A percentile compares a stretch with the other conserved stretches of the same genome.
Conservation (phyloP, 371 early-diverging fungal genomes). For the Basidiobolus meristosporus region DNA sequence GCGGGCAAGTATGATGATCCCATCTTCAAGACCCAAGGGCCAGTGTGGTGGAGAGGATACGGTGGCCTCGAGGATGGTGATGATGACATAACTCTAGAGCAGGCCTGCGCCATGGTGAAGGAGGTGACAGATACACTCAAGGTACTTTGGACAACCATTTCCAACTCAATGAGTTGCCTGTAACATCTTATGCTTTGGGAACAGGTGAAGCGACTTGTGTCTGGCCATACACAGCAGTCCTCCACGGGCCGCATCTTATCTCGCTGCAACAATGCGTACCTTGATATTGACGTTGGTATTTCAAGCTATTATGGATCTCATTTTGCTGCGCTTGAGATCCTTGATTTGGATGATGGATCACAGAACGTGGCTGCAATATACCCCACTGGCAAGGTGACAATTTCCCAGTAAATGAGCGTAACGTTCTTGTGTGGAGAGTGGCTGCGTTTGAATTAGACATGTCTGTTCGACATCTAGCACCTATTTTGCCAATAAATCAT, state of each 20-base stretch:
- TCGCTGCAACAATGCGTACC: conserved; percentile 32
- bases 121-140: too few species aligned
- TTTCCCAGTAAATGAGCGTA: too few species aligned
- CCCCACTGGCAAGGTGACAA: too few species aligned
- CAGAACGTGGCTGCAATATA: conserved; percentile 1
- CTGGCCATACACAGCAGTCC: conserved; percentile 55
- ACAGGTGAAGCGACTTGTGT: conserved; percentile 49
- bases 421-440: too few species aligned
- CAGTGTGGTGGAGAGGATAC: conserved; percentile 44
- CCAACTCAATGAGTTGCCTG: not conserved
- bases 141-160: too few species aligned
- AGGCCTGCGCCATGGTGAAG: conserved; percentile 21
- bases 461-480: too few species aligned
- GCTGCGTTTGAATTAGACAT: too few species aligned
- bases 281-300: conserved; percentile 59
- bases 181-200: not conserved
- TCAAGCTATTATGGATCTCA: conserved; percentile 31
- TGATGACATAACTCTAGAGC: conserved; percentile 21
- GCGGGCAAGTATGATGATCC: not conserved
- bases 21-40: conserved; percentile 21
- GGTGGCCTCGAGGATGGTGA: conserved; percentile 24
- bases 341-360: too few species aligned
- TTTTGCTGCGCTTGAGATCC: conserved; percentile 6
- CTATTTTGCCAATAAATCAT: too few species aligned
- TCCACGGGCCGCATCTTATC: conserved; percentile 36